Evolutionary conservation across 1,139 yeast species (phyloP).

Genomic region (Saccharomyces uvarum): DNA sequence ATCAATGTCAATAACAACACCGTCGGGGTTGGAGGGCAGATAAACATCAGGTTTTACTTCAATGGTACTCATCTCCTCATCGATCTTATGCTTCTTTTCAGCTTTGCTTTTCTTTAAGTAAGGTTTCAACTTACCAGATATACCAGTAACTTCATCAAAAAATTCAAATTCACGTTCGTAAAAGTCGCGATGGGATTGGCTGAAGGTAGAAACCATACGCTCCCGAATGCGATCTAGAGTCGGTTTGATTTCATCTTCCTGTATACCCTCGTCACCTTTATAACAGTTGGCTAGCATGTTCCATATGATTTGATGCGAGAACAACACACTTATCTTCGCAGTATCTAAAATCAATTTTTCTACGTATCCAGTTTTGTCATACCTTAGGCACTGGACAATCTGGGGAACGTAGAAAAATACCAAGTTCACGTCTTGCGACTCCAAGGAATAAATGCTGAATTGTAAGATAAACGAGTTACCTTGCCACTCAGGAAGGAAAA

Average conservation of each 20-base stretch:
- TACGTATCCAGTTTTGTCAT: conserved; percentile 77
- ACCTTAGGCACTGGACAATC: conserved; percentile 84
- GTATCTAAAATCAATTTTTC: conserved; percentile 86
- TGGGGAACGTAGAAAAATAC: conserved; percentile 97
- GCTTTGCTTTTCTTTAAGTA: conserved; percentile 89
- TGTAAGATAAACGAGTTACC: conserved; percentile 66
- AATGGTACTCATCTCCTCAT: conserved; percentile 86
- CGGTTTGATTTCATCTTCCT: conserved; percentile 81
- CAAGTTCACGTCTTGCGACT: conserved; percentile 76
- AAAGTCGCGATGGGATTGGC: conserved; percentile 52
- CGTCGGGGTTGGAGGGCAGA: conserved; percentile 94
- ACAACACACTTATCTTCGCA: conserved; percentile 80
- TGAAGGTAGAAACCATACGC: conserved; percentile 58
- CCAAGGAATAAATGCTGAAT: conserved; percentile 84
- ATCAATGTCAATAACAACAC: conserved; percentile 84
- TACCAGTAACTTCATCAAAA: conserved; percentile 84
- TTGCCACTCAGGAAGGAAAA: conserved; percentile 72
- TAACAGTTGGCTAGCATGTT: conserved; percentile 90
- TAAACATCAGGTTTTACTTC: conserved; percentile 78
- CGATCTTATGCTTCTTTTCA: conserved; percentile 92
- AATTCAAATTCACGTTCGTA: conserved; percentile 82
- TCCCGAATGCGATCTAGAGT: conserved; percentile 64
- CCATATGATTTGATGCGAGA: conserved; percentile 98
- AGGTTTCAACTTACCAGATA: conserved; percentile 91
- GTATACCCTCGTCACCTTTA: conserved; percentile 76